phyloP scores from a whole-genome alignment of 768 basidiomycete species.

The Suillus discolor region DNA sequence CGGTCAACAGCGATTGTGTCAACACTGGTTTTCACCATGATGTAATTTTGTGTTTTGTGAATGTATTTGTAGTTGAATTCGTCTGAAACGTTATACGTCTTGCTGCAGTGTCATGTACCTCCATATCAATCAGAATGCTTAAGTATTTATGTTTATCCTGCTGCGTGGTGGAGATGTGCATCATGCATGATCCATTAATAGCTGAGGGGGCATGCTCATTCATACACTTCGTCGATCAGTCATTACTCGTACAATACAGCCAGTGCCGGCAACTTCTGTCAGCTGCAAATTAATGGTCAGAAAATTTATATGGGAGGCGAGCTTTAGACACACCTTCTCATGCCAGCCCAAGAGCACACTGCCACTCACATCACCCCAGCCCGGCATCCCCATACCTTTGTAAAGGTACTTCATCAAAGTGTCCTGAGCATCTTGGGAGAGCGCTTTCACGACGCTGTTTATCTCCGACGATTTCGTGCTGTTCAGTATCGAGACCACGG shows the following conservation, averaged over 20 bases:
- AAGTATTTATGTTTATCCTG: background rate
- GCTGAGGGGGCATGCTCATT: too few species aligned
- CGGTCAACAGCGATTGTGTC: background rate
- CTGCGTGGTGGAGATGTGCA: too few species aligned
- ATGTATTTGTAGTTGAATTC: background rate
- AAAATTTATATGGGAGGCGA: conserved; percentile 4
- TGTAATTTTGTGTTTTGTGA: background rate
- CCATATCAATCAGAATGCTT: background rate
- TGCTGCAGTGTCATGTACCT: too few species aligned
- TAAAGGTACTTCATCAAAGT: conserved; percentile 94
- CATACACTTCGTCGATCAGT: conserved; percentile 64
- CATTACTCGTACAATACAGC: conserved; percentile 91
- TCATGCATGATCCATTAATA: too few species aligned
- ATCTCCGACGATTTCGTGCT: conserved; percentile 92
- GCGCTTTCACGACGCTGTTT: conserved; percentile 65
- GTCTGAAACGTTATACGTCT: background rate
- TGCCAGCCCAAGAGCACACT: conserved; percentile 84
- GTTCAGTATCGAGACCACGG: conserved; percentile 87
- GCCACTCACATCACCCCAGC: conserved; percentile 62
- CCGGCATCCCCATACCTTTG: conserved; percentile 86
- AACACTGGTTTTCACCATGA: too few species aligned
- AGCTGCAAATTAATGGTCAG: conserved; percentile 51
- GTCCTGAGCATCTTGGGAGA: conserved; percentile 80
- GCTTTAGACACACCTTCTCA: conserved; percentile 72
- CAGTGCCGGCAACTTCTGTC: conserved; percentile 91